Evolutionary conservation across 2,329 filamentous ascomycete genomes (phyloP).

Genomic region (Knoxdaviesia capensis): DNA sequence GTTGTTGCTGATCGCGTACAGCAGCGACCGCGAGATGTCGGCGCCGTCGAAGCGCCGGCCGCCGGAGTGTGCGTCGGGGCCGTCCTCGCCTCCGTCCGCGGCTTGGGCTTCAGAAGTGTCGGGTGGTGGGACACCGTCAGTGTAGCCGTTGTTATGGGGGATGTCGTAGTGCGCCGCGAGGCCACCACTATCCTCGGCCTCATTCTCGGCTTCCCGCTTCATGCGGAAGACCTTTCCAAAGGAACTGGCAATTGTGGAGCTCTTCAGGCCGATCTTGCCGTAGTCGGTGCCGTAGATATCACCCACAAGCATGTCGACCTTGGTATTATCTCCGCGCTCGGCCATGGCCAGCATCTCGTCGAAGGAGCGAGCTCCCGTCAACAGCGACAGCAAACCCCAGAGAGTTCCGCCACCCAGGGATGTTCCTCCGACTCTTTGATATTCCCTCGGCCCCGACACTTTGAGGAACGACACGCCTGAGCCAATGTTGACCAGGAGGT

Average conservation of each 20-base stretch:
- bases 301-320: conserved; percentile 90
- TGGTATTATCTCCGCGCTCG: conserved; percentile 74
- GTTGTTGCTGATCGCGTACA: conserved; percentile 95
- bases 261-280: conserved; percentile 88
- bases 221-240: conserved; percentile 94
- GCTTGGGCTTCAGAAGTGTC: conserved; percentile 2
- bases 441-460: conserved; percentile 73
- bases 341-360: conserved; percentile 93
- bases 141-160: conserved; percentile 6
- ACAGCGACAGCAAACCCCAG: conserved; percentile 78
- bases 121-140: conserved; percentile 5
- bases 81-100: neutral
- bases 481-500: conserved; percentile 93
- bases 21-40: conserved; percentile 75
- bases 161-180: conserved; percentile 7
- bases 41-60: conserved; percentile 47
- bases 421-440: conserved; percentile 81
- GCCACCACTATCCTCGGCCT: conserved; percentile 53
- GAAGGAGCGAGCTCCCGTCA: conserved; percentile 89
- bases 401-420: conserved; percentile 92
- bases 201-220: conserved; percentile 64
- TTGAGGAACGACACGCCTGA: conserved; percentile 96
- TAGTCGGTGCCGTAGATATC: conserved; percentile 97
- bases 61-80: conserved; percentile 9
- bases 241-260: conserved; percentile 83